phyloP scores from a whole-genome alignment of 2,329 filamentous ascomycete genomes.

The Stylonectria norvegica region DNA sequence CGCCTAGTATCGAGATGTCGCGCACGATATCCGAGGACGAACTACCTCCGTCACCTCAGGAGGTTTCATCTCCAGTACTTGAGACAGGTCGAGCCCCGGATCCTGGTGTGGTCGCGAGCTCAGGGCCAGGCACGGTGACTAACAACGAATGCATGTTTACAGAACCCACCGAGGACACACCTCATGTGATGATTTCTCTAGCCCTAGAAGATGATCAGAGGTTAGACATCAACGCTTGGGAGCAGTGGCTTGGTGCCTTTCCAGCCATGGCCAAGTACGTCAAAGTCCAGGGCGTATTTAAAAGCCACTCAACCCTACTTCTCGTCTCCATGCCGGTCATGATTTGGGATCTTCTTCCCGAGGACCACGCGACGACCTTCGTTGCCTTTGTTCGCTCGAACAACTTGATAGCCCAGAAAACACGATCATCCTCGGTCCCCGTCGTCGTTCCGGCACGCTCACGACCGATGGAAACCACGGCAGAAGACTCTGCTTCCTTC shows the following conservation, averaged over 20 bases:
- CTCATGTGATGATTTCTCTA: conserved; percentile 59
- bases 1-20: conserved; percentile 55
- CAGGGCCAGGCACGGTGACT: conserved; percentile 21
- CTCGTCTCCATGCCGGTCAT: conserved; percentile 57
- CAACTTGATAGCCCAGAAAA: conserved; percentile 43
- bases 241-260: conserved; percentile 54
- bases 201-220: conserved; percentile 56
- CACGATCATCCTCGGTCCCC: conserved; percentile 18
- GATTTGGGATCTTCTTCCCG: conserved; percentile 58
- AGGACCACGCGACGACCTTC: conserved; percentile 55
- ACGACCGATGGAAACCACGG: conserved; percentile 17
- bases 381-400: conserved; percentile 58
- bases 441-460: conserved; percentile 22
- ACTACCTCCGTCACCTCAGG: conserved; percentile 21
- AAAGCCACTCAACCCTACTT: conserved; percentile 58
- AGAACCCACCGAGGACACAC: conserved; percentile 53
- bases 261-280: conserved; percentile 58
- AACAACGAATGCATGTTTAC: conserved; percentile 28
- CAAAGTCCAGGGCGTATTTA: conserved; percentile 59
- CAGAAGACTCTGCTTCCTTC: conserved; percentile 28
- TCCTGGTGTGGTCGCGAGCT: conserved; percentile 16
- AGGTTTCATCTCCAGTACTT: conserved; percentile 1
- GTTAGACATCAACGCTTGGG: conserved; percentile 57
- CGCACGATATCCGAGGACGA: conserved; percentile 30
- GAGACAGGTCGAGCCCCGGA: conserved; percentile 28